Base-by-base conservation (phyloP, 2,329 filamentous ascomycete genomes). In the Chalaropsis thielavioides region DNA sequence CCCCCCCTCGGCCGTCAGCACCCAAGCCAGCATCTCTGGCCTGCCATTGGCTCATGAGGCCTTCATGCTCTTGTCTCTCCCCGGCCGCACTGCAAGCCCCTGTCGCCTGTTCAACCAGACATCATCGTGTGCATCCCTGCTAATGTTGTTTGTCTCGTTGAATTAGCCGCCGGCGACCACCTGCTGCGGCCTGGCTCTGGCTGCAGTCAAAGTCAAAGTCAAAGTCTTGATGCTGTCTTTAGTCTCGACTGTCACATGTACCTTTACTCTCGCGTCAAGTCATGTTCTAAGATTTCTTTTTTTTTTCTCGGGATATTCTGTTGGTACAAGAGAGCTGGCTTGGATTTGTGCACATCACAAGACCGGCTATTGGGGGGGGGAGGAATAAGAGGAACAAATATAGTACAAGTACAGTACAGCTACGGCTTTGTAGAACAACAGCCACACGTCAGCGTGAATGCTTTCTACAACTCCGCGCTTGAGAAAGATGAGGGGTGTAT, bases 91-190 rank as follows among this genome's bases (percentile, higher is more conserved):
- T 46, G 43, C 43, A 46, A 19, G 43, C 43, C 43, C 43, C 43
- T 46, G 43, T 46, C 13, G 43, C 43, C 3, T 8, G 15, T 46
- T 17, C n/a, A 19, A 8, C 43, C 43, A 46, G 19, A 46, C 43
- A 44, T 56, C 31, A 11, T n/a, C 51, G n/a, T 35, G 13, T 35
- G 8, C 31, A 27, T 31, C 15, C 27, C 54, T 27, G 31, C 31
- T 58, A 8, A 19, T 15, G 27, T 58, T 38, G 51, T 38, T 19
- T 8, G 31, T 58, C 54, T 22, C 54, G 1, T 38, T 58, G 27
- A n/a, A 58, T 64, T 66, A 66, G 64, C 64, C 64, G 64, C 64
- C 64, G 27, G 49, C 38, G 51, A 19, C 61, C 64, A 19, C 49
- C 35, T 63, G 24, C 40, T 63, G 31, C 41, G 24, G 62, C 64